Evolutionary conservation across 495 filamentous ascomycete species (phyloP).

Genomic region (Trichoderma asperelloides): DNA sequence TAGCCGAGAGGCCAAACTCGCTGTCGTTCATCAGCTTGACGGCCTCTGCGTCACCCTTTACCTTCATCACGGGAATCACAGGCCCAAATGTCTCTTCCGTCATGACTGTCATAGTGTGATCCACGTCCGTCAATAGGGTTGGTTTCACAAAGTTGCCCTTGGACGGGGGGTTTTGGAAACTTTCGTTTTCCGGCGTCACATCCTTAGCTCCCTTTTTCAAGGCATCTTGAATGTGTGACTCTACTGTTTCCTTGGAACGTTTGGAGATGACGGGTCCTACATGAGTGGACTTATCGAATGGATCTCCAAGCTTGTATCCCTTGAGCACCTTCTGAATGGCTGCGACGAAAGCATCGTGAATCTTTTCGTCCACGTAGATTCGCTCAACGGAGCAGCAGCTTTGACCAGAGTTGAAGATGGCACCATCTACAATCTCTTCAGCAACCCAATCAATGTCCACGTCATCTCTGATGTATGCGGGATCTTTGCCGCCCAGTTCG

Average conservation of each 20-base stretch:
- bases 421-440: constrained; percentile 86
- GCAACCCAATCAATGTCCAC: constrained; percentile 85
- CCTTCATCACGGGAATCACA: constrained; percentile 89
- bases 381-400: constrained; percentile 92
- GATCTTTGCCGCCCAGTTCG: constrained; percentile 89
- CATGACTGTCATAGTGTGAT: constrained; percentile 85
- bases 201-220: constrained; percentile 74
- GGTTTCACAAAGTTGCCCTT: constrained; percentile 83
- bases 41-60: constrained; percentile 74
- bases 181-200: constrained; percentile 70
- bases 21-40: constrained; percentile 87
- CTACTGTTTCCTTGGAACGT: constrained; percentile 63
- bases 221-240: constrained; percentile 75
- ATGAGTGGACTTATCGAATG: constrained; percentile 66
- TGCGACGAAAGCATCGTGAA: constrained; percentile 73
- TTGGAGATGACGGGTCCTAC: constrained; percentile 85
- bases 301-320: constrained; percentile 83
- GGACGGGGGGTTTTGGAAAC: constrained; percentile 56
- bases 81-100: constrained; percentile 95
- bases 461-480: constrained; percentile 78
- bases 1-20: constrained; percentile 90
- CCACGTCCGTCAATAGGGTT: constrained; percentile 71
- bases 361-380: constrained; percentile 78
- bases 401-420: constrained; percentile 94
- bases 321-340: constrained; percentile 73